phyloP scores from a whole-genome alignment of 805 yeast genomes.

The Schwanniomyces yamadae region DNA sequence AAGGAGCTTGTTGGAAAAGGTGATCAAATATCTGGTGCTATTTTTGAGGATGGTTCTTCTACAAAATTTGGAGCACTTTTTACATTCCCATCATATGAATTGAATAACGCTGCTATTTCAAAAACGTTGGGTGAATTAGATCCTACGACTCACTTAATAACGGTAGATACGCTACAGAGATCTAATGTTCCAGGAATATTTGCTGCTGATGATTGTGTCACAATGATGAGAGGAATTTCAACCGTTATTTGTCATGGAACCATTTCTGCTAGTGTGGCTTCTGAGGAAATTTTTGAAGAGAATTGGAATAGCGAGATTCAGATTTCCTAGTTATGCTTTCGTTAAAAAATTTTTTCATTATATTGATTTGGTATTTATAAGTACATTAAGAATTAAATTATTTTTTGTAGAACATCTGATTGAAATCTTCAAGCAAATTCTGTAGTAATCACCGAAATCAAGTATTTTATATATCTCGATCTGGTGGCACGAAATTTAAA shows the following conservation, averaged over 20 bases:
- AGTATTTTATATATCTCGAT: too few relatives aligned
- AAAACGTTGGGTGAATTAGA: slow-evolving; percentile 4
- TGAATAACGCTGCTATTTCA: slow-evolving; percentile 5
- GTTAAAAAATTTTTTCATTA: too few relatives aligned
- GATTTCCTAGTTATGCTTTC: too few relatives aligned
- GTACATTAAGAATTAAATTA: too few relatives aligned
- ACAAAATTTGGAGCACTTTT: slow-evolving; percentile 1
- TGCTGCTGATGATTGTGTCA: slow-evolving; percentile 9
- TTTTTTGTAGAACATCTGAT: too few relatives aligned
- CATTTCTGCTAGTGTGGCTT: slow-evolving; percentile 1
- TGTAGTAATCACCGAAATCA: too few relatives aligned
- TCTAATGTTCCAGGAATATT: slow-evolving; percentile 8
- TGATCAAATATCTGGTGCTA: slow-evolving; percentile 1
- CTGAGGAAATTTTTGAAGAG: slow-evolving; percentile 4
- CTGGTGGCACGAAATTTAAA: too few relatives aligned
- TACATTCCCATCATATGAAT: slow-evolving; percentile 2
- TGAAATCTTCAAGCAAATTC: too few relatives aligned
- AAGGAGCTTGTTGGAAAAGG: slow-evolving; percentile 1
- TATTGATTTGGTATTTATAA: too few relatives aligned
- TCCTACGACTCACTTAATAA: slow-evolving; percentile 4
- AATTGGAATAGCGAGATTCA: slow-evolving; percentile 4
- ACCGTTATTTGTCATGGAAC: slow-evolving; percentile 11
- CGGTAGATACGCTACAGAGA: slow-evolving; percentile 4
- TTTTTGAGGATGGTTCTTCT: slow-evolving; percentile 5
- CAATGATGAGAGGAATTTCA: slow-evolving; percentile 6